These are phyloP conservation scores for Wallemia mellicola DNA, from an alignment of 1,284 basidiomycete species.

Conservation along the genomic window DNA sequence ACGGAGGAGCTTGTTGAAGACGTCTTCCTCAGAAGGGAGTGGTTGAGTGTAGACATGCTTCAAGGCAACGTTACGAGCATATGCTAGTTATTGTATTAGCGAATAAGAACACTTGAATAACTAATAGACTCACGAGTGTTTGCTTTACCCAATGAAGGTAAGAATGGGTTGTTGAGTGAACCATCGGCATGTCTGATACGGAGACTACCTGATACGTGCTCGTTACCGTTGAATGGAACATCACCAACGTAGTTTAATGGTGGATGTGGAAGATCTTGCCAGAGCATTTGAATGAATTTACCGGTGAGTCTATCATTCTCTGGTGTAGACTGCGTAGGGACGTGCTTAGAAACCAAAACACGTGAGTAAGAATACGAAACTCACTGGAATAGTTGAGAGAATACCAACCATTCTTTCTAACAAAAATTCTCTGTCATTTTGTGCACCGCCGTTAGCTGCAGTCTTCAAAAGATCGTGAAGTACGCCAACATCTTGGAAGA, in stretches of 20 bases:
- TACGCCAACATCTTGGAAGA: neutral
- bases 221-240: slow-evolving; percentile 11
- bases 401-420: neutral
- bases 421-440: slow-evolving; percentile 1
- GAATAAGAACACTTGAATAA: neutral
- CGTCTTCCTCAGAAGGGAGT: neutral
- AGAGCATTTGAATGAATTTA: neutral
- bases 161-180: slow-evolving; percentile 35
- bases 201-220: slow-evolving; percentile 17
- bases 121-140: slow-evolving; percentile 17
- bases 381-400: neutral
- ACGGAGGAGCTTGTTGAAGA: slow-evolving; percentile 1
- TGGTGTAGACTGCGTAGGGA: neutral
- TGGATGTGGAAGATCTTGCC: slow-evolving; percentile 34
- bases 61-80: neutral
- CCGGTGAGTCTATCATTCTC: neutral
- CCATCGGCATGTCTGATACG: slow-evolving; percentile 38
- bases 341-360: too few species aligned
- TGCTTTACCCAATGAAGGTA: slow-evolving; percentile 40
- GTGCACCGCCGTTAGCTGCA: neutral
- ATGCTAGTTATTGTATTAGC: neutral
- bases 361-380: neutral
- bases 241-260: slow-evolving; percentile 30
- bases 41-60: neutral
- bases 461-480: neutral